phyloP scores from a whole-genome alignment of 2,329 filamentous ascomycete species.

The Exserohilum rostratum region DNA sequence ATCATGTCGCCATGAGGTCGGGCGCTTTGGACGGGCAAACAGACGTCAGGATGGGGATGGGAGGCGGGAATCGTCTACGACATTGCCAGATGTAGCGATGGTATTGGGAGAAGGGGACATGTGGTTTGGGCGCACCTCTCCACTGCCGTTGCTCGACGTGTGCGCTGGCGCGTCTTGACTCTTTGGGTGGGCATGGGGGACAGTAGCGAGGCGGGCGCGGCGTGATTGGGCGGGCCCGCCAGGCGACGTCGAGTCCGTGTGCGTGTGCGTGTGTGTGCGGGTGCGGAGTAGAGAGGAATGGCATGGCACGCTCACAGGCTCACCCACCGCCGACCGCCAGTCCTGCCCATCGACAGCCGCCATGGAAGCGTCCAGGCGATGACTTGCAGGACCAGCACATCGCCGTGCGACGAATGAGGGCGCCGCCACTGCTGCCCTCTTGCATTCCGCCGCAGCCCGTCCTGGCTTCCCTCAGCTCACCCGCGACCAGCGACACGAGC shows the following conservation, averaged over 20 bases:
- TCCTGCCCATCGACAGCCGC: not conserved
- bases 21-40: conserved; percentile 18
- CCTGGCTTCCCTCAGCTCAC: conserved; percentile 19
- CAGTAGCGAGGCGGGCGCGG: conserved; percentile 15
- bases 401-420: conserved; percentile 19
- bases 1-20: conserved; percentile 41
- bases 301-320: not conserved
- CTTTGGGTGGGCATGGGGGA: conserved; percentile 14
- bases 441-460: no score
- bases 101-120: conserved; percentile 21
- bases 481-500: no score
- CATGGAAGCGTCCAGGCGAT: conserved; percentile 15
- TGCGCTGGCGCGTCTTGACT: conserved; percentile 31
- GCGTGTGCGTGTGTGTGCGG: no score
- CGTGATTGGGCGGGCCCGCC: conserved; percentile 19
- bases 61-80: conserved; percentile 17
- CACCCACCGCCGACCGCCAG: conserved; percentile 23
- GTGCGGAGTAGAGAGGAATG: no score
- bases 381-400: conserved; percentile 36
- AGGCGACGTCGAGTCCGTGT: conserved; percentile 13
- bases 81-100: conserved; percentile 27
- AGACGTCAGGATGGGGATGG: conserved; percentile 13
- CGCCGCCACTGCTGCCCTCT: no score
- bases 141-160: conserved; percentile 21
- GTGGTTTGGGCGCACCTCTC: conserved; percentile 26